A percentile compares a stretch with the other conserved stretches of the same genome.
Conservation (phyloP, 495 filamentous ascomycete species). For the Stereocaulon alpinum region DNA sequence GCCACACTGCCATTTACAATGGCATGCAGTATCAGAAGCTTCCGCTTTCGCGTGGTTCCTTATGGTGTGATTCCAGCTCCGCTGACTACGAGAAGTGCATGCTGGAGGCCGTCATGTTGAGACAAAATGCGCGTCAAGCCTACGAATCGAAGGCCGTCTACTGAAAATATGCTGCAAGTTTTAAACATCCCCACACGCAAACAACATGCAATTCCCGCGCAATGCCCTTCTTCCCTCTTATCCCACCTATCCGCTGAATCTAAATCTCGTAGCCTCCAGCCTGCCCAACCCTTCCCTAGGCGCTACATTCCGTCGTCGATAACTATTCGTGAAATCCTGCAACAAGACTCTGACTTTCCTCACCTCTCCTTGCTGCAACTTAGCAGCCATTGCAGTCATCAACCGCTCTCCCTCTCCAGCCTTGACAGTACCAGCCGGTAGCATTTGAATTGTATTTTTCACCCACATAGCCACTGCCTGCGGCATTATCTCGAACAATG, state of each 20-base stretch:
- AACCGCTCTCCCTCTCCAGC: conserved; percentile 52
- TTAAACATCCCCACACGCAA: background rate
- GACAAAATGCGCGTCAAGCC: no score
- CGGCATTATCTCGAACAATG: conserved; percentile 78
- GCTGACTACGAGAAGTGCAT: background rate
- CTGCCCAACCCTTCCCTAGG: conserved; percentile 83
- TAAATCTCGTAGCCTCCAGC: conserved; percentile 75
- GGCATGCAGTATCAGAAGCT: no score
- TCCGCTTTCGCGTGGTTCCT: no score
- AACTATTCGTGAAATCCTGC: conserved; percentile 93
- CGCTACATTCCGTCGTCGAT: conserved; percentile 85
- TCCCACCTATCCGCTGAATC: conserved; percentile 51
- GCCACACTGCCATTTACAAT: no score
- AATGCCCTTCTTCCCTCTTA: background rate
- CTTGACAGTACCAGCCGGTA: conserved; percentile 72
- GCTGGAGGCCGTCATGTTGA: background rate
- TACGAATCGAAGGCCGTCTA: no score
- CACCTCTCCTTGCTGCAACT: conserved; percentile 60
- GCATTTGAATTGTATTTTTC: conserved; percentile 66
- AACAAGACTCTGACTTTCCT: conserved; percentile 73
- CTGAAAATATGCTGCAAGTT: background rate
- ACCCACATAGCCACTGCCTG: conserved; percentile 68
- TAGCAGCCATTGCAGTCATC: conserved; percentile 53
- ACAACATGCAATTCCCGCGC: background rate
- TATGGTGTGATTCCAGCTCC: no score